Evolutionary conservation across 2,329 filamentous ascomycete genomes (phyloP).

Genomic region (Hymenoscyphus scutula): DNA sequence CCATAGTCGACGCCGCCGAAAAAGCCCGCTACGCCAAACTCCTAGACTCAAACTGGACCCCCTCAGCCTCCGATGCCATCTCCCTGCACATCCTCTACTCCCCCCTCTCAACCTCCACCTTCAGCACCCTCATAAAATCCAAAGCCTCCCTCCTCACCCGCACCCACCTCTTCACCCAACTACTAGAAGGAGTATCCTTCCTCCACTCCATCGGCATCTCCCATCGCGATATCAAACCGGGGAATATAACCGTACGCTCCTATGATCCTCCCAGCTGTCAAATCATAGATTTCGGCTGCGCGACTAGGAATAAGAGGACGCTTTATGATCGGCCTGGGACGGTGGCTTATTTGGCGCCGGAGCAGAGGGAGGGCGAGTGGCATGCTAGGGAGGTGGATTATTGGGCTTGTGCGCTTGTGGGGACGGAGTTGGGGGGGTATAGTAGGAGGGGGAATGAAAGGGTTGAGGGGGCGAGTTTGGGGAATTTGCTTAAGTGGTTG

Average conservation of each 20-base stretch:
- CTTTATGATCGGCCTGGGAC: constrained; percentile 26
- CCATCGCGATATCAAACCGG: constrained; percentile 28
- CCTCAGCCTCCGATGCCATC: constrained; percentile 20
- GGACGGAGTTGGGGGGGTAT: constrained; percentile 11
- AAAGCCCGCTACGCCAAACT: constrained; percentile 21
- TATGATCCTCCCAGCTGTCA: constrained; percentile 26
- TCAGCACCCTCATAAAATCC: constrained; percentile 20
- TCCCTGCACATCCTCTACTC: constrained; percentile 25
- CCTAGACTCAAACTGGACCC: constrained; percentile 24
- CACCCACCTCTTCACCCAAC: constrained; percentile 22
- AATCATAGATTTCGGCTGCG: constrained; percentile 28
- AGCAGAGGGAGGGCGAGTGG: constrained; percentile 19
- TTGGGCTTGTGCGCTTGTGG: constrained; percentile 24
- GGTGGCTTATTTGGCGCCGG: constrained; percentile 27
- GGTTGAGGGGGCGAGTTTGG: constrained; percentile 9
- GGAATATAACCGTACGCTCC: constrained; percentile 20
- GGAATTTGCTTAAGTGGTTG: constrained; percentile 2
- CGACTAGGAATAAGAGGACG: constrained; percentile 16
- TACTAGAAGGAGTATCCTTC: constrained; percentile 23
- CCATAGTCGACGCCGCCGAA: constrained; percentile 20
- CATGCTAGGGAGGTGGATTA: constrained; percentile 22
- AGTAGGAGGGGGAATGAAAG: constrained; percentile 13
- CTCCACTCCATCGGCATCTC: constrained; percentile 22
- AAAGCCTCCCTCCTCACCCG: constrained; percentile 19
- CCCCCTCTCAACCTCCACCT: constrained; percentile 24